These are phyloP conservation scores for Beauveria bassiana DNA, from an alignment of 2,329 filamentous ascomycete genomes.

Conservation along the genomic window DNA sequence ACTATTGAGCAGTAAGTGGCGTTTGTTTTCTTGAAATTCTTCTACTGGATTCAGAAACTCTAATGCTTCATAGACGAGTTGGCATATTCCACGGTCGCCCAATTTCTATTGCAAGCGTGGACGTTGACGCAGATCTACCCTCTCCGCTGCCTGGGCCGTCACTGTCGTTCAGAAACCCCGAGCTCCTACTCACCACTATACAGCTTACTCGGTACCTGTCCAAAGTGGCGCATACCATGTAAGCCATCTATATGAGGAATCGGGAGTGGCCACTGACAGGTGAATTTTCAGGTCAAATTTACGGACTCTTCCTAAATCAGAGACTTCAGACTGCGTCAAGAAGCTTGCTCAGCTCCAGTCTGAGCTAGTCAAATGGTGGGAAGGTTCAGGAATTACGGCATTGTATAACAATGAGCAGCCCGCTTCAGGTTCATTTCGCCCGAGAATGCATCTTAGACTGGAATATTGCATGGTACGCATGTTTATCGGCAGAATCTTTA, in stretches of 20 bases:
- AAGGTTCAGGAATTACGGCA: conserved; percentile 25
- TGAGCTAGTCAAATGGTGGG: conserved; percentile 31
- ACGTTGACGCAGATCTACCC: conserved; percentile 47
- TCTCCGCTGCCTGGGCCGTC: conserved; percentile 34
- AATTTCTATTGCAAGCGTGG: conserved; percentile 41
- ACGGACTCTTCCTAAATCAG: conserved; percentile 24
- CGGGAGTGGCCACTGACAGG: conserved; percentile 7
- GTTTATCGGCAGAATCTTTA: conserved; percentile 46
- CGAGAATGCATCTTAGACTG: conserved; percentile 42
- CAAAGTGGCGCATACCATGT: conserved; percentile 33
- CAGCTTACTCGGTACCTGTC: conserved; percentile 28
- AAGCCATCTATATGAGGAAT: conserved; percentile 7
- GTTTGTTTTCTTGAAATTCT: background rate
- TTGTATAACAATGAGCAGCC: conserved; percentile 28
- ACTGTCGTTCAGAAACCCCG: conserved; percentile 33
- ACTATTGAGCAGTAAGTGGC: conserved; percentile 43
- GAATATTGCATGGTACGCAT: conserved; percentile 46
- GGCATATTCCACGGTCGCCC: conserved; percentile 49
- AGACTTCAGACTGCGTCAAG: conserved; percentile 25
- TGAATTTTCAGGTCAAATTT: conserved; percentile 23
- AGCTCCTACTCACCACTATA: conserved; percentile 38
- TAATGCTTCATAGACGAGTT: conserved; percentile 34
- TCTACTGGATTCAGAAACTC: background rate
- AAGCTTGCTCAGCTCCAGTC: conserved; percentile 29
- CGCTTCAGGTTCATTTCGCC: conserved; percentile 34